Evolutionary conservation across 352 stramenopile genomes (phyloP).

Genomic region (Globisporangium ultimum): DNA sequence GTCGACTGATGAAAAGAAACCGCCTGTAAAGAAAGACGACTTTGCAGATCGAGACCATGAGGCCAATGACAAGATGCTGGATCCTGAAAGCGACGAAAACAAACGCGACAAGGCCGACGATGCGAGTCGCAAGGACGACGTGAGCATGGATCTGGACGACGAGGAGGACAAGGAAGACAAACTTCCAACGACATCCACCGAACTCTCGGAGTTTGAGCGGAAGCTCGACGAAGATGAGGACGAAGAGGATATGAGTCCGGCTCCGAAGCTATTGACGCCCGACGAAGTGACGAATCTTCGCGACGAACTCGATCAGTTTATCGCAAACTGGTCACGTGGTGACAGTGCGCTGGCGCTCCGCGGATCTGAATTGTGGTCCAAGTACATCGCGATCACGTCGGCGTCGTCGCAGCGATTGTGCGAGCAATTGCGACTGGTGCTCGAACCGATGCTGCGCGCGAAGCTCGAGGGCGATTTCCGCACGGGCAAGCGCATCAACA

Average conservation of each 20-base stretch:
- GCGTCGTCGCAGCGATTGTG: slow-evolving; percentile 94
- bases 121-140: slow-evolving; percentile 16
- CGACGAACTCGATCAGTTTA: slow-evolving; percentile 76
- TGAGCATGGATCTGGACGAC: slow-evolving; percentile 31
- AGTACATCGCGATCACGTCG: slow-evolving; percentile 92
- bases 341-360: slow-evolving; percentile 31
- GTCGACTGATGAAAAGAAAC: slow-evolving; percentile 22
- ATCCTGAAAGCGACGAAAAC: slow-evolving; percentile 20
- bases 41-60: slow-evolving; percentile 18
- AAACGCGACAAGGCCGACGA: slow-evolving; percentile 28
- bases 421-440: slow-evolving; percentile 97
- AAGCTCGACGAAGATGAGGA: slow-evolving; percentile 28
- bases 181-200: slow-evolving; percentile 24
- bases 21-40: slow-evolving; percentile 26
- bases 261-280: slow-evolving; percentile 40
- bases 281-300: slow-evolving; percentile 76
- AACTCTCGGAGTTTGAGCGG: slow-evolving; percentile 31
- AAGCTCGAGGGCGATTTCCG: slow-evolving; percentile 98
- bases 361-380: slow-evolving; percentile 87
- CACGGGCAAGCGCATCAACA: slow-evolving; percentile 99
- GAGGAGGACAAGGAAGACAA: slow-evolving; percentile 22
- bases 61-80: slow-evolving; percentile 13
- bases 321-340: slow-evolving; percentile 56
- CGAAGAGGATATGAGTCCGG: slow-evolving; percentile 24
- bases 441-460: slow-evolving; percentile 97